phyloP scores from a whole-genome alignment of 345 rosid genomes.

The Lepidium sativum region DNA sequence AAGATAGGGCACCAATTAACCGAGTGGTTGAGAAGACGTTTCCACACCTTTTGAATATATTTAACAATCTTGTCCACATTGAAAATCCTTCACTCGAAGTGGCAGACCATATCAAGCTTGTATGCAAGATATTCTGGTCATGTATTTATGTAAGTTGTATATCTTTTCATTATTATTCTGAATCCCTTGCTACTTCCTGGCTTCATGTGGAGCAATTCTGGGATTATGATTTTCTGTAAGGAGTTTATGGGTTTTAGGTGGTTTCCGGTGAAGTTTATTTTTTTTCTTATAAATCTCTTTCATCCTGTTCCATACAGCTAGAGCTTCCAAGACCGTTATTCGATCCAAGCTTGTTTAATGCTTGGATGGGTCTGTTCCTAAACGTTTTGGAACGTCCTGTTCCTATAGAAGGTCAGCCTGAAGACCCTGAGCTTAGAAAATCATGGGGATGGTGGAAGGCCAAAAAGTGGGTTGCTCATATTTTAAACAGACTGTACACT shows the following conservation, averaged over 20 bases:
- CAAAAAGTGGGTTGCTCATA: slow-evolving; percentile 98
- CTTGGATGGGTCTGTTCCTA: slow-evolving; percentile 93
- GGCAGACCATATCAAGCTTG: slow-evolving; percentile 93
- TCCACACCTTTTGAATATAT: slow-evolving; percentile 72
- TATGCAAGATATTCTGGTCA: slow-evolving; percentile 99
- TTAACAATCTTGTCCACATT: slow-evolving; percentile 68
- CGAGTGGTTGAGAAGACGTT: slow-evolving; percentile 80
- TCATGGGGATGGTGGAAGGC: slow-evolving; percentile 99
- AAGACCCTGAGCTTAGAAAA: slow-evolving; percentile 82
- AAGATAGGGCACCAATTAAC: slow-evolving; percentile 84
- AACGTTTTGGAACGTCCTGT: slow-evolving; percentile 89
- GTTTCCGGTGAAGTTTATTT: neutral
- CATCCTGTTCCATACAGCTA: slow-evolving; percentile 41
- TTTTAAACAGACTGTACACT: slow-evolving; percentile 88
- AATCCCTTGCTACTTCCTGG: neutral
- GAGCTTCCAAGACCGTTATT: slow-evolving; percentile 93
- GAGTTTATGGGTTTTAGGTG: neutral
- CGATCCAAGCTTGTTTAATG: slow-evolving; percentile 75
- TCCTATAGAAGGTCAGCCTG: slow-evolving; percentile 82
- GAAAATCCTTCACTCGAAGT: slow-evolving; percentile 77
- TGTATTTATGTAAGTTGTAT: slow-evolving; percentile 78
- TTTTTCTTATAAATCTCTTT: neutral
- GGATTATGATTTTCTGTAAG: neutral
- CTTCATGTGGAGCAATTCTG: neutral
- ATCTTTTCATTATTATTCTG: slow-evolving; percentile 2